Evolutionary conservation across 169 alveolate species (phyloP).

Genomic region (Plasmodium coatneyi): DNA sequence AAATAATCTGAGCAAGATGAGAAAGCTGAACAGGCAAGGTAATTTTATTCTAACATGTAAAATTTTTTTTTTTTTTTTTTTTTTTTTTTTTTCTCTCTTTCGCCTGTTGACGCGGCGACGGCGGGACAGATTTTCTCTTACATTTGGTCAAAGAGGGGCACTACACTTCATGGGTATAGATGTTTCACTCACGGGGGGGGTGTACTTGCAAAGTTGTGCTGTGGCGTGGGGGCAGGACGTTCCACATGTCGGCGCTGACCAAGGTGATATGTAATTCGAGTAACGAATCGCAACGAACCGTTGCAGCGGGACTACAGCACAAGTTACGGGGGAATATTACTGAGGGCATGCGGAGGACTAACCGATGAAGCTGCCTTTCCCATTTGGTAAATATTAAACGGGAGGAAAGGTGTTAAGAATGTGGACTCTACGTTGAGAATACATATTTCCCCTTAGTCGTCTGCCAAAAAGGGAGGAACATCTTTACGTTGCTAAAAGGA

Average conservation of each 20-base stretch:
- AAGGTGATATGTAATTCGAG: neutral
- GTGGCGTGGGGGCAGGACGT: neutral
- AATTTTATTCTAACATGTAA: neutral
- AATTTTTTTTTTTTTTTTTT: neutral
- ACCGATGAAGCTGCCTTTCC: neutral
- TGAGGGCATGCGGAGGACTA: neutral
- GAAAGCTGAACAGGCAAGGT: neutral
- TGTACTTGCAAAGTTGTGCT: neutral
- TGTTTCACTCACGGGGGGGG: neutral
- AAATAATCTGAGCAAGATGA: neutral
- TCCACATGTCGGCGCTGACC: neutral
- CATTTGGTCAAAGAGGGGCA: neutral
- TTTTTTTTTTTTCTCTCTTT: neutral
- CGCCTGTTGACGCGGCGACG: neutral
- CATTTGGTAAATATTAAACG: neutral
- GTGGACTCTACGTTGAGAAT: neutral
- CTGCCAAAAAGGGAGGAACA: neutral
- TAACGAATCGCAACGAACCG: neutral
- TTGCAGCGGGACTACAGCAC: neutral
- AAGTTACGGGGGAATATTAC: neutral
- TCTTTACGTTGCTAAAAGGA: neutral
- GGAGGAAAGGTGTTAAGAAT: neutral
- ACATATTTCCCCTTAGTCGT: neutral
- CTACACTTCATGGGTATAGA: neutral
- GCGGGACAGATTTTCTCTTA: neutral